Conservation (phyloP, 179 eudicot genomes). For the Dionaea muscipula region DNA sequence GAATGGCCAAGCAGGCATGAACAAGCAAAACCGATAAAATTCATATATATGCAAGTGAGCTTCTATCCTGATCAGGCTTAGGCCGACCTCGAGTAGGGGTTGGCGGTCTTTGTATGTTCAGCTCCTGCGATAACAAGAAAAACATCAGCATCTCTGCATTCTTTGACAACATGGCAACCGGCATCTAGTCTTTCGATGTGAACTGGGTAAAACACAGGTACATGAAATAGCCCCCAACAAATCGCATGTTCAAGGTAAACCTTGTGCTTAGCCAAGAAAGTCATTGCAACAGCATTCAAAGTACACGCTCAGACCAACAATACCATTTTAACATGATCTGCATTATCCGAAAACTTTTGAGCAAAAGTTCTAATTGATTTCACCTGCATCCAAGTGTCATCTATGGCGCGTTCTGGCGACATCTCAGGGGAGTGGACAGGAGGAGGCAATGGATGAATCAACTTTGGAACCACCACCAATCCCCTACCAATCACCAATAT, state of each 20-base stretch:
- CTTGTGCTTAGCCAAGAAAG: too few relatives aligned
- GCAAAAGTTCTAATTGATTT: neutral
- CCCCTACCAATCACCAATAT: constrained; percentile 87
- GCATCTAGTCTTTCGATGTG: too few relatives aligned
- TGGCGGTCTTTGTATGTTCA: constrained; percentile 81
- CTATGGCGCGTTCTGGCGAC: constrained; percentile 63
- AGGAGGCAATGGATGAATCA: constrained; percentile 94
- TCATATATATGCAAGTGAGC: constrained; percentile 78
- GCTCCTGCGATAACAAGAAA: constrained; percentile 35
- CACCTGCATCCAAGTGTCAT: constrained; percentile 93
- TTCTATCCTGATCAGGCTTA: constrained; percentile 68
- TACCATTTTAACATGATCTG: too few relatives aligned
- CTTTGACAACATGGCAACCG: too few relatives aligned
- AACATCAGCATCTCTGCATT: neutral
- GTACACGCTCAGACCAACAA: too few relatives aligned
- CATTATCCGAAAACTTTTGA: neutral
- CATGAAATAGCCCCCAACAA: too few relatives aligned
- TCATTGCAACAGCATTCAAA: too few relatives aligned
- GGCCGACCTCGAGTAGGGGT: constrained; percentile 85
- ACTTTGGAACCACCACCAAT: constrained; percentile 80
- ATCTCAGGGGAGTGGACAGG: constrained; percentile 77
- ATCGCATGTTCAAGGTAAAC: too few relatives aligned
- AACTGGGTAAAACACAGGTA: too few relatives aligned
- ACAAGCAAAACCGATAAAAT: constrained; percentile 1
- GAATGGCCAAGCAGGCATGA: neutral